Evolutionary conservation across 2,329 filamentous ascomycete species (phyloP).

Genomic region (Ceratocystis destructans): DNA sequence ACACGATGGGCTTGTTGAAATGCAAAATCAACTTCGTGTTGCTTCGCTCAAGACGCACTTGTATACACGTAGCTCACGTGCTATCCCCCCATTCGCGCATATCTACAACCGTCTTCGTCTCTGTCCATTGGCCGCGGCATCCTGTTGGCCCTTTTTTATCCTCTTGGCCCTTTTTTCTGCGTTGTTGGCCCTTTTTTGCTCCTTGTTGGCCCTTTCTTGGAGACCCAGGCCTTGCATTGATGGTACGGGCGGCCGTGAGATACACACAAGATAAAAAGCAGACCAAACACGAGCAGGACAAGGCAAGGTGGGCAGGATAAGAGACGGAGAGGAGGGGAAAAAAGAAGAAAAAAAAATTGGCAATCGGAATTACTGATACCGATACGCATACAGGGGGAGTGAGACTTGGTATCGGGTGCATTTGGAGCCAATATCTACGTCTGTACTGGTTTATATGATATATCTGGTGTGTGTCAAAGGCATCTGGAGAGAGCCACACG

Average conservation of each 20-base stretch:
- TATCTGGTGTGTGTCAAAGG: neutral
- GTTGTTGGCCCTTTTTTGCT: too few relatives aligned
- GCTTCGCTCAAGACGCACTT: neutral
- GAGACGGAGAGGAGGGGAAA: too few relatives aligned
- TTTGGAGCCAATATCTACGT: neutral
- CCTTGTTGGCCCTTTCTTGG: neutral
- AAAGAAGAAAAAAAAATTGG: neutral
- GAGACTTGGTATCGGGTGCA: neutral
- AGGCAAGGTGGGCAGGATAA: neutral
- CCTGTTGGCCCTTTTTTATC: neutral
- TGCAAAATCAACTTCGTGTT: too few relatives aligned
- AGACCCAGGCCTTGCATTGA: neutral
- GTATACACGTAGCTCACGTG: neutral
- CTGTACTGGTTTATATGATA: neutral
- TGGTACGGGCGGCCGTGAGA: neutral
- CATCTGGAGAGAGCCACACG: neutral
- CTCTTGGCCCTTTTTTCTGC: neutral
- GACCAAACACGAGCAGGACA: neutral
- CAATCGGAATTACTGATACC: neutral
- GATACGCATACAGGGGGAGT: conserved; percentile 3
- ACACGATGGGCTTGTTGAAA: too few relatives aligned
- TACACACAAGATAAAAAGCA: neutral
- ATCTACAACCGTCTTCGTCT: neutral
- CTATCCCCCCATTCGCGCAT: neutral
- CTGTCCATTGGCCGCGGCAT: neutral